A percentile compares a stretch with the other conserved stretches of the same genome.
Conservation (phyloP, 176 grass and related monocot species). For the Rhynchospora tenuis region DNA sequence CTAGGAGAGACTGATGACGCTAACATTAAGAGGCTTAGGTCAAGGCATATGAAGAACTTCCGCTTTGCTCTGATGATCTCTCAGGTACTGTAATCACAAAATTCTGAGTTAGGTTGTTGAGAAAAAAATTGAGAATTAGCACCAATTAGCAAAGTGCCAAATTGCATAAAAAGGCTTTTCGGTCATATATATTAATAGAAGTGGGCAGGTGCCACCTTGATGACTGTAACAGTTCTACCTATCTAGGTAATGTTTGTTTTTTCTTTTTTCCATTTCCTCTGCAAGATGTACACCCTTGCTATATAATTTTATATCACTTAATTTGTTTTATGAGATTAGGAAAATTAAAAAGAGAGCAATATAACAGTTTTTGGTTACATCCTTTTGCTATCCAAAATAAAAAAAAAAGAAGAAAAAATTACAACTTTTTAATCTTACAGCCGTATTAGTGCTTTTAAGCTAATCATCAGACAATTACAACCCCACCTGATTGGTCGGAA, state of each 20-base stretch:
- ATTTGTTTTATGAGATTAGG: background rate
- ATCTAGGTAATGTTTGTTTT: background rate
- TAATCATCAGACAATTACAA: background rate
- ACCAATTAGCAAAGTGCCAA: background rate
- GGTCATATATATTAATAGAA: no score
- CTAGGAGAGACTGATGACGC: conserved; percentile 87
- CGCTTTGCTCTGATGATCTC: conserved; percentile 87
- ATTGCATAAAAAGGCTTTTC: background rate
- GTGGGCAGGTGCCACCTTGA: no score
- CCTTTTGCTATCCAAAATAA: background rate
- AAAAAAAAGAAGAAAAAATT: no score
- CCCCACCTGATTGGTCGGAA: background rate
- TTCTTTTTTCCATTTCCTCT: no score
- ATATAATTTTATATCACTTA: background rate
- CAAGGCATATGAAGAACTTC: conserved; percentile 97
- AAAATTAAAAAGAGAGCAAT: background rate
- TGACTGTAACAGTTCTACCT: background rate
- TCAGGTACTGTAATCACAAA: conserved; percentile 48
- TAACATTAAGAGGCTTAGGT: conserved; percentile 54
- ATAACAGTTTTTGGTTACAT: background rate
- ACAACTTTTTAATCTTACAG: background rate
- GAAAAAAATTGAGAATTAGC: no score
- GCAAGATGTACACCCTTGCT: background rate
- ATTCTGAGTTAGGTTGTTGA: background rate
- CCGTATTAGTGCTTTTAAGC: background rate